These are phyloP conservation scores for Domatiomyces globalis DNA, from an alignment of 2,329 filamentous ascomycete species.

Conservation along the genomic window DNA sequence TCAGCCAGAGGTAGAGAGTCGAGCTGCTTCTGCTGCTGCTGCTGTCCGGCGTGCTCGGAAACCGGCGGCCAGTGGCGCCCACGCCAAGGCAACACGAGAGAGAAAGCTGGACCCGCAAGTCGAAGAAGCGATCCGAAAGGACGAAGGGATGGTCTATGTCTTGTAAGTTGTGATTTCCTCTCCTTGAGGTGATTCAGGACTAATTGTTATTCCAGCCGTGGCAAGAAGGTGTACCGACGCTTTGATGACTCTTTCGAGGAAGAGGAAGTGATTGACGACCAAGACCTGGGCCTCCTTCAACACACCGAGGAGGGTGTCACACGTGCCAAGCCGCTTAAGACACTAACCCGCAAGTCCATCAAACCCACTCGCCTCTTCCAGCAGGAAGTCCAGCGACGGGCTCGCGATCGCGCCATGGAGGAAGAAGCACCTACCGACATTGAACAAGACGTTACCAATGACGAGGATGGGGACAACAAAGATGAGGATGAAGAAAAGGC, in stretches of 20 bases:
- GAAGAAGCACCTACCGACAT: slow-evolving; percentile 44
- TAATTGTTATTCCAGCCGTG: slow-evolving; percentile 34
- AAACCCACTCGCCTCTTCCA: slow-evolving; percentile 49
- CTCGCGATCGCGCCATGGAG: slow-evolving; percentile 29
- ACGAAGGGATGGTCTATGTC: slow-evolving; percentile 46
- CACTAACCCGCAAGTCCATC: slow-evolving; percentile 43
- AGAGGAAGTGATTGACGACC: slow-evolving; percentile 28
- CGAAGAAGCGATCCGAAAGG: slow-evolving; percentile 36
- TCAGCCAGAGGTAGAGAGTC: not conserved
- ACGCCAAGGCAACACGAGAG: slow-evolving; percentile 23
- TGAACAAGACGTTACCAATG: slow-evolving; percentile 24
- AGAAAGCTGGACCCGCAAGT: slow-evolving; percentile 27
- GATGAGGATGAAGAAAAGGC: not conserved
- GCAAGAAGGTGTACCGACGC: slow-evolving; percentile 46
- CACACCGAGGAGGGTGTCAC: slow-evolving; percentile 25
- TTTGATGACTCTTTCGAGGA: slow-evolving; percentile 33
- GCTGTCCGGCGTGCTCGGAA: slow-evolving; percentile 15
- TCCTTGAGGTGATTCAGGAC: slow-evolving; percentile 2
- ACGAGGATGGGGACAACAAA: slow-evolving; percentile 1
- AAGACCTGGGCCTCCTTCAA: slow-evolving; percentile 30
- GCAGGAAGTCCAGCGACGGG: slow-evolving; percentile 29
- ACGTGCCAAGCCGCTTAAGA: slow-evolving; percentile 26
- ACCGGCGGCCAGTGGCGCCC: slow-evolving; percentile 22
- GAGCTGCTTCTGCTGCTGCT: not conserved
- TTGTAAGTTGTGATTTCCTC: slow-evolving; percentile 38